A percentile compares a stretch with the other conserved stretches of the same genome.
phyloP scores from a whole-genome alignment of 805 yeast species.

The Sugiyamaella valdiviana region DNA sequence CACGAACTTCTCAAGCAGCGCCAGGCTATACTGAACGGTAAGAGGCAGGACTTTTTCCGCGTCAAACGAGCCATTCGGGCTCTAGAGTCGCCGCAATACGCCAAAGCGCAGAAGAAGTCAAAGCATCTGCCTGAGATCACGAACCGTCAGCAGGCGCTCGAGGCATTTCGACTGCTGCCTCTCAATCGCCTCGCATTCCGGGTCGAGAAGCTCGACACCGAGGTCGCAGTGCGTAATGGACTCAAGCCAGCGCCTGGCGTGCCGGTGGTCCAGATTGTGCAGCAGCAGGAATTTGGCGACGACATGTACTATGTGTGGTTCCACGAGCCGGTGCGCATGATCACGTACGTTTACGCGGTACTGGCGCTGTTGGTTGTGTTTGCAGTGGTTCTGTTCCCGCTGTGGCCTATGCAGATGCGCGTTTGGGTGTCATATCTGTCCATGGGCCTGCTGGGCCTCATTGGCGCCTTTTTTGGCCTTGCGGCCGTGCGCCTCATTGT shows the following conservation, averaged over 20 bases:
- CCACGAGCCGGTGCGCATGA: constrained; percentile 66
- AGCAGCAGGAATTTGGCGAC: constrained; percentile 36
- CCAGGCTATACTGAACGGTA: constrained; percentile 66
- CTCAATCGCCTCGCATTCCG: constrained; percentile 71
- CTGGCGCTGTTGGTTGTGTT: constrained; percentile 61
- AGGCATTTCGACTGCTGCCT: constrained; percentile 60
- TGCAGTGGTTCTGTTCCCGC: constrained; percentile 70
- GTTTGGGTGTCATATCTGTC: constrained; percentile 87
- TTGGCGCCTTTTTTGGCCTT: constrained; percentile 66
- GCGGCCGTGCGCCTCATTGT: constrained; percentile 76
- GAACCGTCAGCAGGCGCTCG: constrained; percentile 51
- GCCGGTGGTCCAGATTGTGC: constrained; percentile 35
- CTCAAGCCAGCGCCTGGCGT: constrained; percentile 64
- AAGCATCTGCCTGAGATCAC: constrained; percentile 47
- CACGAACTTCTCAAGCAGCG: constrained; percentile 70
- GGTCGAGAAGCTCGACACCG: constrained; percentile 62
- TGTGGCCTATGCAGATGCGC: constrained; percentile 91
- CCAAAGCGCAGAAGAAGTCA: constrained; percentile 37
- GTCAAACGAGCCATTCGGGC: constrained; percentile 77
- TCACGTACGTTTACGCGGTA: constrained; percentile 53
- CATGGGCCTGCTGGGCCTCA: constrained; percentile 63
- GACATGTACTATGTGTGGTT: constrained; percentile 74
- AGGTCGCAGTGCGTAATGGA: constrained; percentile 51
- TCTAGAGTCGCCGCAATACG: constrained; percentile 64
- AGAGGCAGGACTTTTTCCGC: constrained; percentile 75